Base-by-base conservation (phyloP, 257 asterid genomes). In the Nicotiana undulata region DNA sequence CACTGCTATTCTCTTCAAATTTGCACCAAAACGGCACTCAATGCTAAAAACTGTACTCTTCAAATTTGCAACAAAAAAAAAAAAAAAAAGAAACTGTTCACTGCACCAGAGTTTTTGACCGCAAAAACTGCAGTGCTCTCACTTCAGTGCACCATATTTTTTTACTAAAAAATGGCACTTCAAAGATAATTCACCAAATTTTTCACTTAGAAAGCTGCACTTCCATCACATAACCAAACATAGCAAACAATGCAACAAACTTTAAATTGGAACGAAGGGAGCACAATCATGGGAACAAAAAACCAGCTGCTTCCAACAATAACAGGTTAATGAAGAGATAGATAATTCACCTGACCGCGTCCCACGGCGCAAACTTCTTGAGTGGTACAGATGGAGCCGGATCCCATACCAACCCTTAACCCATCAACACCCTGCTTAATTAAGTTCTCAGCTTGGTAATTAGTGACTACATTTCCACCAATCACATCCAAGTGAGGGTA, bases 321-420 rank as follows among this genome's bases (percentile, higher is more conserved):
- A 63, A 8, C 26, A 82, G 12, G 32, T 20, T 32, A 49, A 56
- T 20, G 29, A 1, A 28, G 61, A 16, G 55, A 53, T 8, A 64
- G 40, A 37, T 18, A 64, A 40, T 20, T 59, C 79, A 94, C 98
- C 96, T 94, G 98, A 61, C 98, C 98, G 9, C 98, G 98, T 17
- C 98, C 98, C 49, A 94, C 94, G 95, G 34, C 97, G 92, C 78
- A 72, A 24, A 20, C 98, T 86, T 94, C 97, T 81, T 93, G 98
- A 20, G 98, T 94, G 72, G 98, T 94, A 82, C 97, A 94, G 68
- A 94, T 93, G 75, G 97, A 93, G 77, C 97, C 97, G 2, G 97
- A 94, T 29, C 98, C 98, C 98, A 95, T 95, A 79, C 97, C 98
- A 81, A 95, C 98, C 84, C 98, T 91, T 81, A 93, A 79, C 11